Base-by-base conservation (phyloP, 108 stramenopile species). In the Tribonema minus region DNA sequence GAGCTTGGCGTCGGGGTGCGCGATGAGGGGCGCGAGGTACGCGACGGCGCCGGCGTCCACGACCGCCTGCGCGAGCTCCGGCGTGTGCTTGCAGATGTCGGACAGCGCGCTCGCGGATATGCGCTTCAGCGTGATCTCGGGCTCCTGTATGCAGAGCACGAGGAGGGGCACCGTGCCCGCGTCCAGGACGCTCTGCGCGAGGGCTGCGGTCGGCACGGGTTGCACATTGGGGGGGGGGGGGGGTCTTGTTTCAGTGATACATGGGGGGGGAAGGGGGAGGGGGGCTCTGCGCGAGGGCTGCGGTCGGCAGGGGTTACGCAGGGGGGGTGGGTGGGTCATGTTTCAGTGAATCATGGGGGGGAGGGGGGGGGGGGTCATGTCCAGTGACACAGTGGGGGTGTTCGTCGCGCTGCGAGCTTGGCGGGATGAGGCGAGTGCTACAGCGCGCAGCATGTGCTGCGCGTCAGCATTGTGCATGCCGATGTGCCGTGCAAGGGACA, bases 1-100 rank as follows among this genome's bases (percentile, higher is more conserved):
- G 31, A 90, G 86, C 72, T 89, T 89, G 59, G 88, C 85, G 64
- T 90, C 90, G 27, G 88, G 87, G 70, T 90, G 90, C 37, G 74
- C 82, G 58, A 90, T 88, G 30, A 90, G 68, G 0, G 88, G 88
- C 29, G 89, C 88, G n/a, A 90, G 67, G 82, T 89, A 90, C 3
- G 90, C 84, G 27, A 90, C 88, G 15, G 90, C 88, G 4, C 88
- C 90, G 31, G 87, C 88, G 39, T 90, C 90, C 23, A 89, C 88
- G 1, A 90, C 88, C 28, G 86, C 76, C 72, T 90, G 90, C 29
- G 90, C 90, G 20, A 90, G 82, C 84, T 90, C 90, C 15, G 90
- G 88, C 23, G 88, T 87, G 82, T 90, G 90, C 86, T 90, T 90
- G 71, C 88, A 87, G 40, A 89, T 87, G 72, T 90, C 90, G 36